Evolutionary conservation across 176 grass and related monocot genomes (phyloP), one percentile per base, ranked within the genome.

Genomic region (Microstegium vimineum): DNA sequence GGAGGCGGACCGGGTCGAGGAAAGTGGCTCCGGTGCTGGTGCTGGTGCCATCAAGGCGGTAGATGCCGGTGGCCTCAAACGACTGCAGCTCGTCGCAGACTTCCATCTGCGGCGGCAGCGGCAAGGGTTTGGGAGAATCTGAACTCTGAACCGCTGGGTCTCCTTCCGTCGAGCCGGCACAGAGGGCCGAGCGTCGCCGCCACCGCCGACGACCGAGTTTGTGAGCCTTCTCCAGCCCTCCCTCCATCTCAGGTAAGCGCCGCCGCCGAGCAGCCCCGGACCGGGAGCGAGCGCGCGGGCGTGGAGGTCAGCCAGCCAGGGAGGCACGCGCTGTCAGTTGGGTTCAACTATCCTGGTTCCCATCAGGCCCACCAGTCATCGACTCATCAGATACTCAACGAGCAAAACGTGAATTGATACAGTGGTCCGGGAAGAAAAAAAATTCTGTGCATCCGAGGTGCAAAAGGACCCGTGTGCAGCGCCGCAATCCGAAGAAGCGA

Each of bases 1-100:
- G 88, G 37, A 98, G 68, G 43, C 85, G 92, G 17, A 98, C 95
- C n/a, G 95, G 95, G 62, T 95, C 92, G 61, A 98, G 4, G 87
- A 95, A 98, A 73, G 79, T 14, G 17, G 79, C 88, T 62, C 31
- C 64, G 6, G 82, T 71, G 1, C 42, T 60, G 6, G 66, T 71
- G 1, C 35, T 47, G 5, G 66, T 71, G 2, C 26, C 40, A 8
- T 45, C 23, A 25, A 98, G 81, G 20, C 63, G 84, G 89, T 90
- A 94, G 59, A 98, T 68, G 9, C 95, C 95, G 62, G 79, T 84
- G 56, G 67, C 66, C 71, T 91, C 76, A 59, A 98, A 90, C 10
- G 88, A 83, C 26, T 56, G 63, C 61, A 94, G 68, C 75, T 87
- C 78, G 51, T 89, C 84, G 49, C 88, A 61, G 76, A 75, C 23